Evolutionary conservation across 179 eudicot species (phyloP).

Genomic region (Spinacia oleracea): DNA sequence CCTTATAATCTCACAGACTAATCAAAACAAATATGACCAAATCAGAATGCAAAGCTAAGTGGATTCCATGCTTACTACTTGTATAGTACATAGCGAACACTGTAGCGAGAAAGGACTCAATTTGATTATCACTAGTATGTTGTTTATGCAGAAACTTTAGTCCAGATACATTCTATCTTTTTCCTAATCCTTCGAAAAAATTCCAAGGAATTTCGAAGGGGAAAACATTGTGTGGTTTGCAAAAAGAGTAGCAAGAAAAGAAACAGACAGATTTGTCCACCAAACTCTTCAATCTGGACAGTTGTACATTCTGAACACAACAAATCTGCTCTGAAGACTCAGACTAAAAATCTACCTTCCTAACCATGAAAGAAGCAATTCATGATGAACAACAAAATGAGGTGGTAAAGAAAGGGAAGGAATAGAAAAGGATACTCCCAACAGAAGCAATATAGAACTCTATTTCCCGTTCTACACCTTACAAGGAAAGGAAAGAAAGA

Average conservation of each 20-base stretch:
- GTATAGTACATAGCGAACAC: background rate
- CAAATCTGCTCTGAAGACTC: background rate
- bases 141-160: background rate
- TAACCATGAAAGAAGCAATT: background rate
- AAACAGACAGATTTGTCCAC: background rate
- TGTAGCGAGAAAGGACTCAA: background rate
- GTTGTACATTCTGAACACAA: background rate
- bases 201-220: background rate
- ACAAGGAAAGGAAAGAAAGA: background rate
- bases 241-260: background rate
- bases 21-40: background rate
- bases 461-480: background rate
- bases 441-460: background rate
- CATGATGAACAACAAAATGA: background rate
- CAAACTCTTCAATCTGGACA: background rate
- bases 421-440: too few relatives aligned
- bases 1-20: background rate
- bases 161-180: too few relatives aligned
- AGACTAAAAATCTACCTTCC: background rate
- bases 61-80: background rate
- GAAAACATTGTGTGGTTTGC: background rate
- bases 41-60: background rate
- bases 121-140: background rate
- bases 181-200: background rate
- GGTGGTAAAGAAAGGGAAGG: background rate